phyloP scores from a whole-genome alignment of 495 filamentous ascomycete genomes.

The Polyplosphaeria fusca region DNA sequence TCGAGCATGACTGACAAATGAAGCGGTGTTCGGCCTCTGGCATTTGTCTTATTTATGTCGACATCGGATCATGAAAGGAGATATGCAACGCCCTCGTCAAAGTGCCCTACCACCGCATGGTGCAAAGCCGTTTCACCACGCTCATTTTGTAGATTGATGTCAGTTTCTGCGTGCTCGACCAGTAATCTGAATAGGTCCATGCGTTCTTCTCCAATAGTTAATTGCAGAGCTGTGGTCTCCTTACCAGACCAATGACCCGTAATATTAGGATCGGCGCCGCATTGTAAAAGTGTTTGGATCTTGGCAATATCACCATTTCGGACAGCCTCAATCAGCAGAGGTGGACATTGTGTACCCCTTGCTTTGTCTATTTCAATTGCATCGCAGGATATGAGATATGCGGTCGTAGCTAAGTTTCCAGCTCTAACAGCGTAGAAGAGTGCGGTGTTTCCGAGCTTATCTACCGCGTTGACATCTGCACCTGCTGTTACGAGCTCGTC shows the following conservation, averaged over 20 bases:
- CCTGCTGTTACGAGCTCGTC: background rate
- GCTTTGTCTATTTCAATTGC: background rate
- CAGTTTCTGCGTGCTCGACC: background rate
- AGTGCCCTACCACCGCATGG: background rate
- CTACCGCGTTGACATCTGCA: background rate
- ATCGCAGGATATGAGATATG: background rate
- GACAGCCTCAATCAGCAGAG: background rate
- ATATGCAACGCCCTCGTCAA: background rate
- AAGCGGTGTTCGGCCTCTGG: background rate
- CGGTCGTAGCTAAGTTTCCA: background rate
- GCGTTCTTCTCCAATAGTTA: background rate
- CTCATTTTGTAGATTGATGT: background rate
- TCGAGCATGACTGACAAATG: background rate
- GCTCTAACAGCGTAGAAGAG: background rate
- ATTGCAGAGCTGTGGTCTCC: background rate
- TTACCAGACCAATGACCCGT: background rate
- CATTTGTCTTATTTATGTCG: background rate
- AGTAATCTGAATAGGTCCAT: background rate
- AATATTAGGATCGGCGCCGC: background rate
- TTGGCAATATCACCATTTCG: background rate
- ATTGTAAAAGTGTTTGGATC: background rate
- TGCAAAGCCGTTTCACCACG: background rate
- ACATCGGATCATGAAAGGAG: background rate
- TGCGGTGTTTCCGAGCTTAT: background rate
- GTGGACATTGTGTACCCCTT: background rate